Evolutionary conservation across 768 basidiomycete species (phyloP), one percentile per base, ranked within the genome.

Genomic region (Omphalotus guepiniiformis): DNA sequence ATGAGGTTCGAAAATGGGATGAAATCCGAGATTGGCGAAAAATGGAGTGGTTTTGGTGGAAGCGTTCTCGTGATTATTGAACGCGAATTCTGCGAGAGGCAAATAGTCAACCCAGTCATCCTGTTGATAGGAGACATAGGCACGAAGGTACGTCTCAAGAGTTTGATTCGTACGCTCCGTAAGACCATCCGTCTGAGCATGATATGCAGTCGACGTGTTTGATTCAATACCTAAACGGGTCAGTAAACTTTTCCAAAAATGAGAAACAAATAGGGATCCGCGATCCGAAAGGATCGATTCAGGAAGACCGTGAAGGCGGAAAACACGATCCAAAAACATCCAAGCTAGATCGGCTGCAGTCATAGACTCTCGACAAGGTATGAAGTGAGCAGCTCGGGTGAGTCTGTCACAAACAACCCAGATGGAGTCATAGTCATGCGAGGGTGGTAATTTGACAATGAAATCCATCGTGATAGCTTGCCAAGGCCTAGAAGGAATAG

Each of bases 141-240:
- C 19, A 19, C 38, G 9, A 39, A 43, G 22, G 47, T 71, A 71
- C 0, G 59, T 53, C 40, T 72, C 67, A 2, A 62, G 37, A 3
- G 58, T 63, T 50, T 70, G 63, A 42, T 71, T 74, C 16, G 56
- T 58, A n/a, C 63, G 51, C 53, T 72, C 69, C 0, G 68, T 69
- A 23, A 60, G 63, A 42, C 66, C 62, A 43, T 75, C 66, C 2
- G 70, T 67, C 53, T 75, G 63, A 0, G 72, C 73, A 38, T 77
- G 76, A 49, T 69, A 76, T 0, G 70, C 68, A 0, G 71, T 72
- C 2, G 64, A 70, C 3, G 57, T 57, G 44, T 52, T 40, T 0
- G 53, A 16, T 9, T 44, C 19, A 6, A 58, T 53, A 29, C 45
- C 22, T 13, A 48, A 21, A 0, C 49, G 38, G 11, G 42, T 42